Percentiles rank a stretch among this genome's conserved stretches.
phyloP scores from a whole-genome alignment of 768 basidiomycete genomes.

The Leucocoprinus sp. region DNA sequence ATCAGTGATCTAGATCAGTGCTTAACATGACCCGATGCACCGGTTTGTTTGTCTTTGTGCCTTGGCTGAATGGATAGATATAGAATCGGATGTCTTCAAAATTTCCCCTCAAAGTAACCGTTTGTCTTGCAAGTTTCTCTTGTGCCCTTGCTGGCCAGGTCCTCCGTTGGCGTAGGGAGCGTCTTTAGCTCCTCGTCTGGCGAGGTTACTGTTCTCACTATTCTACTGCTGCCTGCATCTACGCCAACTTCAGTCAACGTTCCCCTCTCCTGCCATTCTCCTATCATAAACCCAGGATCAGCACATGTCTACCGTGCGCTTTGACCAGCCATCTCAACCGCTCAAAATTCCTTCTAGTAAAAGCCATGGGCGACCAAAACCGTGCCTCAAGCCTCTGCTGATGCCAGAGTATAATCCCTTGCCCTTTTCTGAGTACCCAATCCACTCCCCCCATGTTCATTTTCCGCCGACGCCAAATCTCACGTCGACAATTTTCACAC shows the following conservation, averaged over 20 bases:
- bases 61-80: not conserved
- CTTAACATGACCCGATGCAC: not conserved
- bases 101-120: not conserved
- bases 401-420: conserved; percentile 18
- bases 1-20: not conserved
- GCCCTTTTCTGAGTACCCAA: conserved; percentile 29
- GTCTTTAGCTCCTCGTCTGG: conserved; percentile 7
- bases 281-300: not conserved
- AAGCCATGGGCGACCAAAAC: conserved; percentile 5
- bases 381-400: conserved; percentile 13
- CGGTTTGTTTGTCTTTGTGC: not conserved
- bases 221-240: not conserved
- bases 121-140: conserved; percentile 7
- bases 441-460: conserved; percentile 31
- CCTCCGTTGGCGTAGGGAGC: conserved; percentile 9
- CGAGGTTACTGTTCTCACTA: not conserved
- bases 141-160: conserved; percentile 13
- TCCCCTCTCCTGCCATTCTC: not conserved
- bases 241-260: not conserved
- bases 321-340: not conserved
- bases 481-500: conserved; percentile 48
- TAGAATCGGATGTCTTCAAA: not conserved
- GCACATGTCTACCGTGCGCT: not conserved
- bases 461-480: conserved; percentile 39
- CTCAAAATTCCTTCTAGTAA: not conserved